A percentile compares a stretch with the other conserved stretches of the same genome.
These are phyloP conservation scores for Linnemannia elongata DNA, from an alignment of 192 early-diverging fungal species.

Conservation along the genomic window DNA sequence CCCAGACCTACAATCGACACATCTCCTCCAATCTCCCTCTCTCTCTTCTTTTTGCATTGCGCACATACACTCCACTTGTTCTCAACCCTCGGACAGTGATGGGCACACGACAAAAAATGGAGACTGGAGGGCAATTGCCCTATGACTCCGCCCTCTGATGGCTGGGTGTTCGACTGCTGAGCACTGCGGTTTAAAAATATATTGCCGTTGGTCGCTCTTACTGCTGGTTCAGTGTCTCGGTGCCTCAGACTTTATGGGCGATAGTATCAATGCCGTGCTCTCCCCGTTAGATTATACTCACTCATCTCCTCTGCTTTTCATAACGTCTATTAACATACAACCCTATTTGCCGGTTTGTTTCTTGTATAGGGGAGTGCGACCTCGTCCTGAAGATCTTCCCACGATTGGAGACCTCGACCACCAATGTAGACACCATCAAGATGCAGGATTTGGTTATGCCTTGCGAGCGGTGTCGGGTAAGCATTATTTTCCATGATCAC, in stretches of 20 bases:
- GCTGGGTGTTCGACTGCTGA: background rate
- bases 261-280: background rate
- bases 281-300: background rate
- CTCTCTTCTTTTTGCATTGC: background rate
- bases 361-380: constrained; percentile 40
- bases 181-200: constrained; percentile 8
- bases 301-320: too few relatives aligned
- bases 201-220: background rate
- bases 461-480: constrained; percentile 46
- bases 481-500: background rate
- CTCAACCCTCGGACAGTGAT: background rate
- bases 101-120: background rate
- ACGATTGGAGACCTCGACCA: constrained; percentile 7
- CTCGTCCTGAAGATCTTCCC: constrained; percentile 52
- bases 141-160: background rate
- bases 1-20: background rate
- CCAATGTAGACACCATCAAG: constrained; percentile 18
- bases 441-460: constrained; percentile 34
- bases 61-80: background rate
- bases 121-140: background rate
- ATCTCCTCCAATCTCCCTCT: background rate
- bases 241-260: background rate
- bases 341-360: background rate
- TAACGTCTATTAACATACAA: background rate
- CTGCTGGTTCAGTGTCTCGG: background rate